phyloP scores from a whole-genome alignment of 345 rosid genomes.

The Camelina neglecta region DNA sequence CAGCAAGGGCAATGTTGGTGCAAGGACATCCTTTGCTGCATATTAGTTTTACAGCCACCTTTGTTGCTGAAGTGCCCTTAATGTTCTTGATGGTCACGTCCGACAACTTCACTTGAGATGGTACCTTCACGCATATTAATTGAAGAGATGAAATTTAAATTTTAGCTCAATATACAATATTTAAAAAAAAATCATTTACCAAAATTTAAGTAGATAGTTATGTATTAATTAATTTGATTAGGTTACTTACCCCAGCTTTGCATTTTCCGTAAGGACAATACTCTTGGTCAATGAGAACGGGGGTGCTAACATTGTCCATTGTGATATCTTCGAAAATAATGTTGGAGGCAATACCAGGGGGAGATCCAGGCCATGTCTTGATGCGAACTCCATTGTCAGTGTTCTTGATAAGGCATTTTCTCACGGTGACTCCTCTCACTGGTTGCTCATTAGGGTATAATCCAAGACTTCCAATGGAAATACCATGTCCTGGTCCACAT shows the following conservation, averaged over 20 bases:
- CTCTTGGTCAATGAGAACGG: conserved; percentile 57
- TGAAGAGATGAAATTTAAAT: background rate
- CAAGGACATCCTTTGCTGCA: conserved; percentile 57
- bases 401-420: conserved; percentile 45
- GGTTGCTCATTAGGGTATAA: conserved; percentile 52
- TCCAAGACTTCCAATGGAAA: conserved; percentile 67
- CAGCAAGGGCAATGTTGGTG: conserved; percentile 42
- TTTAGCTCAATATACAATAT: background rate
- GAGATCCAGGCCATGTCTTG: conserved; percentile 62
- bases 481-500: conserved; percentile 72
- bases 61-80: conserved; percentile 52
- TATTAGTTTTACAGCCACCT: conserved; percentile 45
- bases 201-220: background rate
- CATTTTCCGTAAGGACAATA: conserved; percentile 55
- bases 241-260: conserved; percentile 45
- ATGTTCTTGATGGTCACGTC: conserved; percentile 55
- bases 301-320: conserved; percentile 57
- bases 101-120: conserved; percentile 51
- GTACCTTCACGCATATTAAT: conserved; percentile 21
- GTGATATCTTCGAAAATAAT: conserved; percentile 56
- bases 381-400: conserved; percentile 62
- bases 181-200: background rate
- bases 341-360: conserved; percentile 42
- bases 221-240: conserved; percentile 7
- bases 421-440: conserved; percentile 51